Conservation (phyloP, 1,284 basidiomycete genomes). For the Cutaneotrichosporon mucoides region DNA sequence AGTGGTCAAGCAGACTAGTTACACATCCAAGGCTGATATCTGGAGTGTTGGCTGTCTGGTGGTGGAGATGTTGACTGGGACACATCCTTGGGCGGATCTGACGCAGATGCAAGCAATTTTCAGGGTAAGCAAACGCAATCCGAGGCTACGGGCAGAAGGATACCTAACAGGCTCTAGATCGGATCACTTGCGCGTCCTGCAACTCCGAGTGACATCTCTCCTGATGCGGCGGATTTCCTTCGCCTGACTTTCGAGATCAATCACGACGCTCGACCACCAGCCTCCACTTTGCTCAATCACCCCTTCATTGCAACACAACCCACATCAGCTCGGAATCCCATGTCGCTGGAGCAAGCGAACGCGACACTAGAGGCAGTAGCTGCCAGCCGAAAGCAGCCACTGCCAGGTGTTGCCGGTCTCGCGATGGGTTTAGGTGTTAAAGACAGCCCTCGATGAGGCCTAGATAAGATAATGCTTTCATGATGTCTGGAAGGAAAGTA, state of each 20-base stretch:
- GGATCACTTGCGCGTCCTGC: conserved; percentile 77
- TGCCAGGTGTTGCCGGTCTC: conserved; percentile 3
- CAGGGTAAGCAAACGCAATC: conserved; percentile 57
- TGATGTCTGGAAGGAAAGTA: background rate
- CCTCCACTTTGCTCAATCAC: conserved; percentile 69
- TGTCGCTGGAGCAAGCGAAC: conserved; percentile 16
- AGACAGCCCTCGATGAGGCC: background rate
- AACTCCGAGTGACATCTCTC: conserved; percentile 80
- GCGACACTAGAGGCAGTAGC: conserved; percentile 16
- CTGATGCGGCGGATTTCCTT: conserved; percentile 79
- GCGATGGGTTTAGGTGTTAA: background rate
- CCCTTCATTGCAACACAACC: conserved; percentile 57
- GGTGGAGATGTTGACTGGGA: conserved; percentile 97
- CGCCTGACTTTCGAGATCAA: conserved; percentile 79
- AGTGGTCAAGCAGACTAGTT: conserved; percentile 88
- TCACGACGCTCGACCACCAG: conserved; percentile 74
- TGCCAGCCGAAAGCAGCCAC: conserved; percentile 5
- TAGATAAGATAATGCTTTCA: no score
- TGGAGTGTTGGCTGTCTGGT: conserved; percentile 98
- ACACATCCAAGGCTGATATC: conserved; percentile 94
- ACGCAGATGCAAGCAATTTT: conserved; percentile 99
- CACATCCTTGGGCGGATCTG: conserved; percentile 93
- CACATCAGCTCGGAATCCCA: conserved; percentile 1
- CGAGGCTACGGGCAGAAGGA: no score
- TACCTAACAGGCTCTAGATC: conserved; percentile 57